Conservation (phyloP, 305 asterid genomes). For the Fraxinus baroniana region DNA sequence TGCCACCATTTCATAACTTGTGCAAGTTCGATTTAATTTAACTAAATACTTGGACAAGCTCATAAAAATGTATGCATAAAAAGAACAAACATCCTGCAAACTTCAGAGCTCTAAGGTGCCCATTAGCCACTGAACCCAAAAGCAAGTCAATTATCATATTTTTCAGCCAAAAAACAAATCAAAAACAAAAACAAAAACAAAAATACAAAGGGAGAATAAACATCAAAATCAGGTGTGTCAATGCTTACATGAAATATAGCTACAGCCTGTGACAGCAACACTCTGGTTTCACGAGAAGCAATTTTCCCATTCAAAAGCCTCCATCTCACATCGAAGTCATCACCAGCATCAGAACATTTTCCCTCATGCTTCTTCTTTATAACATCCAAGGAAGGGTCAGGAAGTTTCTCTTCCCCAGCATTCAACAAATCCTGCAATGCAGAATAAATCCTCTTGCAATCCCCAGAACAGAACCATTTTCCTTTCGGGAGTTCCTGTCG, state of each 20-base stretch:
- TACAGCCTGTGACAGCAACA: slow-evolving; percentile 84
- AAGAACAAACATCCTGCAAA: slow-evolving; percentile 6
- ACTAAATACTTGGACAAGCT: background rate
- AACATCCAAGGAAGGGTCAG: slow-evolving; percentile 61
- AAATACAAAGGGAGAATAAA: background rate
- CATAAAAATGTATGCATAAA: background rate
- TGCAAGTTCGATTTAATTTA: background rate
- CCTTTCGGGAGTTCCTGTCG: slow-evolving; percentile 90
- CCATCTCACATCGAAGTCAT: slow-evolving; percentile 76
- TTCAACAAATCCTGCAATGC: slow-evolving; percentile 63
- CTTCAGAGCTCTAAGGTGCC: background rate
- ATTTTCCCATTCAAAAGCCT: slow-evolving; percentile 81
- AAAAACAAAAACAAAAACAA: too few relatives aligned
- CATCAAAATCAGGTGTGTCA: background rate
- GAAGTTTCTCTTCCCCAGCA: slow-evolving; percentile 74
- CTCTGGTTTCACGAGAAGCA: slow-evolving; percentile 73
- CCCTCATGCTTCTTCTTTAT: slow-evolving; percentile 50
- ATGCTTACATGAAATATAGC: slow-evolving; percentile 88
- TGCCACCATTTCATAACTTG: background rate
- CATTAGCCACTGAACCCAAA: background rate
- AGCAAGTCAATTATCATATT: background rate
- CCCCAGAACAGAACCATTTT: slow-evolving; percentile 86
- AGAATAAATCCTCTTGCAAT: slow-evolving; percentile 74
- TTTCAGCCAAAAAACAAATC: background rate
- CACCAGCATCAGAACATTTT: slow-evolving; percentile 34